phyloP scores from a whole-genome alignment of 1,284 basidiomycete genomes.

The Bjerkandera adusta region DNA sequence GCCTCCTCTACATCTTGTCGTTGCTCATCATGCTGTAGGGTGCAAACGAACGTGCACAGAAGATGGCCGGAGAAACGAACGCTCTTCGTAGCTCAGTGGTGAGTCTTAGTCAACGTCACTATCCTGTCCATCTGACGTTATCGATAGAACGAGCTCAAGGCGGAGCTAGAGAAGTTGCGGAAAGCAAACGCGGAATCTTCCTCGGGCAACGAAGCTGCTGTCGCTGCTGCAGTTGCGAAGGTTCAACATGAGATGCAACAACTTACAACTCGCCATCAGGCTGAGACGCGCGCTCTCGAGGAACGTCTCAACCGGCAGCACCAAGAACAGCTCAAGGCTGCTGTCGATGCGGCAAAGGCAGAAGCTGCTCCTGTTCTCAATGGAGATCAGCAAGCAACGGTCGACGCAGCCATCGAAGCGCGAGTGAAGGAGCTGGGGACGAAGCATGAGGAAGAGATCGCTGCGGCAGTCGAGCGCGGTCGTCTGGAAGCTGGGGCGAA shows the following conservation, averaged over 20 bases:
- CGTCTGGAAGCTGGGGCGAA: slow-evolving; percentile 60
- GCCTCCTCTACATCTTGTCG: not conserved
- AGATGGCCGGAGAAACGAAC: not conserved
- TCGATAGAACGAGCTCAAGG: slow-evolving; percentile 45
- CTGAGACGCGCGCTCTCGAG: slow-evolving; percentile 56
- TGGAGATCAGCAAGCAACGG: slow-evolving; percentile 38
- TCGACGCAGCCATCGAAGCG: slow-evolving; percentile 50
- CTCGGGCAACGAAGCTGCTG: slow-evolving; percentile 43
- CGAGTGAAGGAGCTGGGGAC: slow-evolving; percentile 44
- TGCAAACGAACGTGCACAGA: no score
- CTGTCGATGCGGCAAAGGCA: slow-evolving; percentile 40
- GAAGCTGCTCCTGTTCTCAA: slow-evolving; percentile 24
- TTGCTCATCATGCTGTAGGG: not conserved
- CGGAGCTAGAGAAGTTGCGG: slow-evolving; percentile 35
- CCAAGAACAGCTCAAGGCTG: slow-evolving; percentile 51
- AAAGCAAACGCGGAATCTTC: slow-evolving; percentile 35
- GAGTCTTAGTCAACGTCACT: not conserved
- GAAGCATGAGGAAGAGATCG: slow-evolving; percentile 53
- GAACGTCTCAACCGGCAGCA: slow-evolving; percentile 51
- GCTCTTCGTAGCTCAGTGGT: not conserved
- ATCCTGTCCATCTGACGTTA: not conserved
- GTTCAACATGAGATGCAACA: slow-evolving; percentile 43
- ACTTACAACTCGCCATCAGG: slow-evolving; percentile 50
- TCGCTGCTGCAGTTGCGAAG: slow-evolving; percentile 55
- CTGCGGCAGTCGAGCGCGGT: slow-evolving; percentile 63